A percentile compares a stretch with the other conserved stretches of the same genome.
These are phyloP conservation scores for Oryza nivara DNA, from an alignment of 176 grass and related monocot species.

Conservation along the genomic window DNA sequence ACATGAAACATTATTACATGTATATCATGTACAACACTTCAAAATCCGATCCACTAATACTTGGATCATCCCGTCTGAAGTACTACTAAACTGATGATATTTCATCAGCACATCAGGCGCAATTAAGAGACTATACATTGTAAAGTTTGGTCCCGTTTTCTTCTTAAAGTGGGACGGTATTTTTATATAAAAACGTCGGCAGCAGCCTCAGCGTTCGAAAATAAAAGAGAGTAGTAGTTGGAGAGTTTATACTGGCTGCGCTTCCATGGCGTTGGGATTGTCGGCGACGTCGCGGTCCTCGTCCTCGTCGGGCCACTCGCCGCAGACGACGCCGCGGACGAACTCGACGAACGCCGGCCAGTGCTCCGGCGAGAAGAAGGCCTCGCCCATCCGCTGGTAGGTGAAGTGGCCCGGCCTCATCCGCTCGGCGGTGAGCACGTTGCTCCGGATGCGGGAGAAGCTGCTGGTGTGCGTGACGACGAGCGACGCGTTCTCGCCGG, in stretches of 20 bases:
- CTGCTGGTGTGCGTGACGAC: slow-evolving; percentile 48
- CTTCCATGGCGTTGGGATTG: slow-evolving; percentile 30
- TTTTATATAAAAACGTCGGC: no score
- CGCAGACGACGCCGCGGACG: slow-evolving; percentile 53
- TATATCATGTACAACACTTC: not conserved
- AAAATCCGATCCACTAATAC: slow-evolving; percentile 38
- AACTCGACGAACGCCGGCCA: slow-evolving; percentile 83
- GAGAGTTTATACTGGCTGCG: slow-evolving; percentile 17
- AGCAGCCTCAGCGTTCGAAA: no score
- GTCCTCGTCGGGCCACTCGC: slow-evolving; percentile 56
- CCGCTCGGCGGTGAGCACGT: slow-evolving; percentile 50
- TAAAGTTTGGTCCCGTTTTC: no score
- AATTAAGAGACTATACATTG: no score
- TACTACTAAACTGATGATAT: not conserved
- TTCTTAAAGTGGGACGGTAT: no score
- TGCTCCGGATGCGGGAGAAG: slow-evolving; percentile 55
- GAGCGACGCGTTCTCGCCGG: slow-evolving; percentile 77
- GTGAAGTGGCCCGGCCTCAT: slow-evolving; percentile 51
- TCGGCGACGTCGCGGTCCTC: slow-evolving; percentile 1
- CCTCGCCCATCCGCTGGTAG: slow-evolving; percentile 69
- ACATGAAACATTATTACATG: not conserved
- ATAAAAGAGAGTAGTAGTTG: no score
- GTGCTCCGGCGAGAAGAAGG: slow-evolving; percentile 92
- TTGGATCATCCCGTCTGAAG: slow-evolving; percentile 23
- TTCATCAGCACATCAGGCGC: no score